Evolutionary conservation across 306 rosid species (phyloP).

Genomic region (Inga laurina): DNA sequence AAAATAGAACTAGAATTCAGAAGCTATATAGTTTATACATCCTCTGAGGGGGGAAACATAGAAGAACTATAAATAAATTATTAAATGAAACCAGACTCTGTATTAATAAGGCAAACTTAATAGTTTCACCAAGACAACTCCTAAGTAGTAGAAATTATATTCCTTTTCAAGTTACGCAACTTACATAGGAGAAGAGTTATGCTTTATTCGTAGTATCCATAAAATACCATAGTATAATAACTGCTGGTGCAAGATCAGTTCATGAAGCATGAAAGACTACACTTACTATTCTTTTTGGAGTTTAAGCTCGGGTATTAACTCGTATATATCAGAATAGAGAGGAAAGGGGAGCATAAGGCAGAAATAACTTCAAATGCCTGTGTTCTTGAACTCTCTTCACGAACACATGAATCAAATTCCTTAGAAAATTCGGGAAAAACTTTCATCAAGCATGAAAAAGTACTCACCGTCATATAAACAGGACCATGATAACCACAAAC

Average conservation of each 20-base stretch:
- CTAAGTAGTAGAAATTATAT: neutral
- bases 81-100: neutral
- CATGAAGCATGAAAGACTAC: neutral
- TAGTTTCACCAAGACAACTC: neutral
- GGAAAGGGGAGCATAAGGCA: neutral
- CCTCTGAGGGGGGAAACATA: neutral
- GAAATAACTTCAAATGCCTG: neutral
- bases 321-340: neutral
- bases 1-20: conserved; percentile 2
- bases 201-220: neutral
- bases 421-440: conserved; percentile 19
- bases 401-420: neutral
- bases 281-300: neutral
- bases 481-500: conserved; percentile 89
- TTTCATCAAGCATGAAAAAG: conserved; percentile 44
- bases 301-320: neutral
- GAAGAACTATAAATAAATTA: neutral
- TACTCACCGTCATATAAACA: conserved; percentile 86
- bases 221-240: neutral
- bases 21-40: neutral
- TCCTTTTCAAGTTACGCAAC: neutral
- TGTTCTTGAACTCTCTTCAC: neutral
- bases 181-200: neutral
- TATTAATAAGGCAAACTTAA: neutral
- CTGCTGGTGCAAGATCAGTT: neutral